Percentiles rank a stretch among this genome's conserved stretches.
phyloP scores from a whole-genome alignment of 371 early-diverging fungal genomes.

The Cokeromyces recurvatus region DNA sequence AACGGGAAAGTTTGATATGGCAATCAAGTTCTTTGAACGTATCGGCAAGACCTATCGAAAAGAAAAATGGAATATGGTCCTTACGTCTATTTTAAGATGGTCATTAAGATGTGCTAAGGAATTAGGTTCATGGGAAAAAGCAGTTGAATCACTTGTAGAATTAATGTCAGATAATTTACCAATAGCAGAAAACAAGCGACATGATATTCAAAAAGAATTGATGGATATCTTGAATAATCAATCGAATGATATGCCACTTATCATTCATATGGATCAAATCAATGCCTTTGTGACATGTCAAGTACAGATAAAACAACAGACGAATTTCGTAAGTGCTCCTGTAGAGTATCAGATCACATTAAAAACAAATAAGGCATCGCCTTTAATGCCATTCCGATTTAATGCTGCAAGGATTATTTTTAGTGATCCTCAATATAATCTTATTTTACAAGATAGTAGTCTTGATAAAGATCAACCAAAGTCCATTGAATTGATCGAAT shows the following conservation, averaged over 20 bases:
- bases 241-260: conserved; percentile 25
- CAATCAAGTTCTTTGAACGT: conserved; percentile 82
- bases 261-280: conserved; percentile 68
- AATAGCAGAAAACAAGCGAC: conserved; percentile 39
- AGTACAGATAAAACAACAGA: conserved; percentile 42
- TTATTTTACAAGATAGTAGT: conserved; percentile 18
- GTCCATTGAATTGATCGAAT: conserved; percentile 20
- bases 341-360: conserved; percentile 33
- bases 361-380: conserved; percentile 27
- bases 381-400: conserved; percentile 39
- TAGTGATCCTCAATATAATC: conserved; percentile 45
- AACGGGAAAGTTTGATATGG: conserved; percentile 79
- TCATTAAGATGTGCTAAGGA: conserved; percentile 72
- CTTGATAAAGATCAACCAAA: conserved; percentile 7
- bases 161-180: conserved; percentile 49
- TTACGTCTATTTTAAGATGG: conserved; percentile 64
- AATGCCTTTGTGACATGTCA: conserved; percentile 55
- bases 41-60: conserved; percentile 87
- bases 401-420: conserved; percentile 50
- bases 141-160: conserved; percentile 70
- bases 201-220: conserved; percentile 46
- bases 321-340: conserved; percentile 30
- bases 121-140: conserved; percentile 57
- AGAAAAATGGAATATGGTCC: conserved; percentile 73
- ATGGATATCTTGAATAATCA: conserved; percentile 20